Base-by-base conservation (phyloP, 345 rosid species). In the Corymbia maculata region DNA sequence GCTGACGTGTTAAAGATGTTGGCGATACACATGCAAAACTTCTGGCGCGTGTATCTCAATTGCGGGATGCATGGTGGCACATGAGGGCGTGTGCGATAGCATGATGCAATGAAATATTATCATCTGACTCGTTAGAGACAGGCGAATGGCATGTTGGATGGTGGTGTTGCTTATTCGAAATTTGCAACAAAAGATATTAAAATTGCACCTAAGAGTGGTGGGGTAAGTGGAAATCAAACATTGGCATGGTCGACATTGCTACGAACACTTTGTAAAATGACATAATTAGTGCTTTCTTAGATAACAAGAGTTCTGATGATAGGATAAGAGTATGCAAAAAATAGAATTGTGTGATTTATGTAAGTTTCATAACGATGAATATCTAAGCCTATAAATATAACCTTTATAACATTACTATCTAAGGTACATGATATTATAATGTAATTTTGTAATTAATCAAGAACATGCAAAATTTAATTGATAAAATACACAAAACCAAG, bases 41-140 rank as follows among this genome's bases (percentile, higher is more conserved):
- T 55, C 61, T 55, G 5, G 61, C 0, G 2, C 28, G 12, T 21
- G 61, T 21, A 55, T 55, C 61, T 5, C 0, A 21, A 55, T 55
- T 55, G 61, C 19, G 22, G 8, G 11, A 8, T 21, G 28, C 22
- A 11, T 8, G 61, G 0, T 1, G 61, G 61, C 22, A 55, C 26
- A 11, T 55, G 61, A 55, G 61, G 28, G 1, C 22, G 2, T 5
- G 9, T 0, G 28, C 1, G 61, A 55, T 0, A 55, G 8, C 61
- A 0, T 55, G 9, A 55, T 2, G 12, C 61, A 55, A 8, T 55
- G 61, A 22, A 55, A 22, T 22, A 21, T 55, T 55, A 55, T 55
- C 0, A 22, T 55, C 12, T 21, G 22, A 0, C 12, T 55, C 0
- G 12, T 55, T 22, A 8, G 61, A 55, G 26, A 12, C 0, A 0